Evolutionary conservation across 2,329 filamentous ascomycete genomes (phyloP).

Genomic region (Byssochlamys sp.): DNA sequence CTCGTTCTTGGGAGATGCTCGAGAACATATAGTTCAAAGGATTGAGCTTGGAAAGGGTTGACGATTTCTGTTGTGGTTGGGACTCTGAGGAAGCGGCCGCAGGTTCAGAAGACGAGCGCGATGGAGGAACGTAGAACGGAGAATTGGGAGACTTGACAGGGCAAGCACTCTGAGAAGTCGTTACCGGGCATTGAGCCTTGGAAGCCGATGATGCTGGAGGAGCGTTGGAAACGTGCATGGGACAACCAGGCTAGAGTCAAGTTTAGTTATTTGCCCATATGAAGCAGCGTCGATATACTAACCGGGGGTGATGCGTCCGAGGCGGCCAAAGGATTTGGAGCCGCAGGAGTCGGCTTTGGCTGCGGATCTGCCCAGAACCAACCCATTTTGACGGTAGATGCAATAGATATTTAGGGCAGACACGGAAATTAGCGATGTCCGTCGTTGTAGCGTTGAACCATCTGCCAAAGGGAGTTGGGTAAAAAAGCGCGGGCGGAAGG

Average conservation of each 20-base stretch:
- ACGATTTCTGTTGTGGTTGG: constrained; percentile 27
- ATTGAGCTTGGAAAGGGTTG: constrained; percentile 58
- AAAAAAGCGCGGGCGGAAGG: neutral
- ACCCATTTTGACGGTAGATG: constrained; percentile 42
- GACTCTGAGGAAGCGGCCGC: constrained; percentile 22
- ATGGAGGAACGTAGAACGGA: constrained; percentile 35
- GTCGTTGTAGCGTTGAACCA: neutral
- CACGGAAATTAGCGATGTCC: neutral
- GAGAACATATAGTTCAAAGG: constrained; percentile 94
- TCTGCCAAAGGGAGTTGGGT: neutral
- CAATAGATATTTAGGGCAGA: neutral
- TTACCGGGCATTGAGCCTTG: constrained; percentile 15
- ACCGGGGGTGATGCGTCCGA: constrained; percentile 48
- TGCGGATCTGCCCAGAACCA: constrained; percentile 60
- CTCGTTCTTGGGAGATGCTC: constrained; percentile 68
- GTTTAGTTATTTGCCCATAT: constrained; percentile 9
- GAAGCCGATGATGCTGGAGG: constrained; percentile 18
- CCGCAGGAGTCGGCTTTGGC: constrained; percentile 28
- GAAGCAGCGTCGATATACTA: constrained; percentile 17
- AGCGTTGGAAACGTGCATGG: constrained; percentile 52
- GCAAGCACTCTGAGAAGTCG: constrained; percentile 27
- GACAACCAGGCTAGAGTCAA: constrained; percentile 52
- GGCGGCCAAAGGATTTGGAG: constrained; percentile 36
- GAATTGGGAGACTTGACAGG: constrained; percentile 42
- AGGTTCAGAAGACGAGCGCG: constrained; percentile 19